Percentiles rank a stretch among this genome's conserved stretches.
Conservation (phyloP, 176 grass and related monocot species). For the Tillandsia leiboldiana region DNA sequence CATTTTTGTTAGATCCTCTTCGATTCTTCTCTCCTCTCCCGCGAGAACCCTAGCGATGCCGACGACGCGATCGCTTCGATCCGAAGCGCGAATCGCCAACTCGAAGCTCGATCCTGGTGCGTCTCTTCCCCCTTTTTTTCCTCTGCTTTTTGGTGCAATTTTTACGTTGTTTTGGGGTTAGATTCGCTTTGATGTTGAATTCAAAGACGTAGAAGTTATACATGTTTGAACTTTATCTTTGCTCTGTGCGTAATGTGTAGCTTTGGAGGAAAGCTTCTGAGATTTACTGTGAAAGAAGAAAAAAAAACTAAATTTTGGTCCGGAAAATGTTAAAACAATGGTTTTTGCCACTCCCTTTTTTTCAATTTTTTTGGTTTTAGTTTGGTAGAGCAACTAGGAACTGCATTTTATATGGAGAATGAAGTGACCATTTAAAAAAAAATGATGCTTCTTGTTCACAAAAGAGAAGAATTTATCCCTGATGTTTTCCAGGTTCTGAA, state of each 20-base stretch:
- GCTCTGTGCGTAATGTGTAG: background rate
- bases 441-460: background rate
- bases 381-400: too few relatives aligned
- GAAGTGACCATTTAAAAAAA: background rate
- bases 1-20: background rate
- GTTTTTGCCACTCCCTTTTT: too few relatives aligned
- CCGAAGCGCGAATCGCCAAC: background rate
- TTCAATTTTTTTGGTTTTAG: too few relatives aligned
- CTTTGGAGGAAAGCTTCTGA: too few relatives aligned
- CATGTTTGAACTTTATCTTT: background rate
- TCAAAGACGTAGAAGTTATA: background rate
- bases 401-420: too few relatives aligned
- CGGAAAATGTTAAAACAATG: too few relatives aligned
- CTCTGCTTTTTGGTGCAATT: background rate
- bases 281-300: too few relatives aligned
- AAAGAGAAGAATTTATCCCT: background rate
- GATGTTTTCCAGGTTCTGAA: slow-evolving; percentile 11
- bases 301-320: too few relatives aligned
- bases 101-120: slow-evolving; percentile 15
- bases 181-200: background rate
- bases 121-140: background rate
- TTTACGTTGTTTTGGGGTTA: background rate
- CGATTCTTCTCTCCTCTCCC: slow-evolving; percentile 1
- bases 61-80: slow-evolving; percentile 14
- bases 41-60: slow-evolving; percentile 19